Base-by-base conservation (phyloP, 148 eudicot genomes). In the Chenopodium suecicum region DNA sequence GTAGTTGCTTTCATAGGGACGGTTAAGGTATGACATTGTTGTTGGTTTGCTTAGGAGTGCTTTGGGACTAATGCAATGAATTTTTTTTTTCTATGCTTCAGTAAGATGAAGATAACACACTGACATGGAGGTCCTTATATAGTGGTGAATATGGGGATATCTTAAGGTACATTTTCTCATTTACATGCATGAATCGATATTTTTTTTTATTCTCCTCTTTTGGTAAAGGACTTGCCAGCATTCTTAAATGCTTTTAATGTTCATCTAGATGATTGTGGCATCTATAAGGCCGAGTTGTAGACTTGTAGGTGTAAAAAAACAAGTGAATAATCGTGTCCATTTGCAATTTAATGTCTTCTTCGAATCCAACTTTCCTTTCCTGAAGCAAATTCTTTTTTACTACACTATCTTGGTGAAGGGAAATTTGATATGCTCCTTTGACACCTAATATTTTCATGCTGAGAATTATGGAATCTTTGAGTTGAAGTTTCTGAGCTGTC, bases 1-100 rank as follows among this genome's bases (percentile, higher is more conserved):
- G 82, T 80, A 80, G 77, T 62, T 73, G 60, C 19, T 72, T 60
- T 31, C 82, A 20, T 74, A 50, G 37, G 77, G 77, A 37, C 41
- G 77, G 77, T 74, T 74, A 74, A 50, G 22, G 77, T 80, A 80
- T 7, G 76, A 37, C 82, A 72, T 80, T 80, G 12, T 80, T 60
- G 67, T 34, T 70, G 48, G 12, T 52, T 66, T 25, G 75, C 31
- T 56, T 48, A 52, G n/a, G 10, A 17, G 62, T 54, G 62, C 17
- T 56, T 14, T 12, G 62, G n/a, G 60, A 1, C 27, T 48, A 74
- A 3, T 74, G 23, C 25, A 9, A 50, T 32, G 12, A 5, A 19
- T 11, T n/a, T 70, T 75, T 41, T 4, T 56, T 17, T 13, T 16
- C 47, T 78, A 12, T 78, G 78, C 16, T 83, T 79, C 32, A 34